Base-by-base conservation (phyloP, 331 rosid species). In the Telfairia occidentalis region DNA sequence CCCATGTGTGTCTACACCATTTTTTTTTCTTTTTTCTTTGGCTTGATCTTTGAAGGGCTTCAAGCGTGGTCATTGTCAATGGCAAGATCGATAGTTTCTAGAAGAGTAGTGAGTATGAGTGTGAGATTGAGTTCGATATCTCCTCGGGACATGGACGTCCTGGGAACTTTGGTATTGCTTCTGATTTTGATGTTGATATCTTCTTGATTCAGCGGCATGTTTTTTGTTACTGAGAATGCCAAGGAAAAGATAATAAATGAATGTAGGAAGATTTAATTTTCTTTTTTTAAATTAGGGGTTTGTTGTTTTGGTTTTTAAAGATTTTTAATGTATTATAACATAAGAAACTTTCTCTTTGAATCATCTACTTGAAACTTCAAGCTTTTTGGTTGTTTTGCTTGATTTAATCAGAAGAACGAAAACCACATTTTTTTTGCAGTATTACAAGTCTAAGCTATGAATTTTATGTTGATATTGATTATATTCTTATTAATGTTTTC, bases 101-200 rank as follows among this genome's bases (percentile, higher is more conserved):
- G 2, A 74, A 67, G 59, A 78, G 42, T n/a, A 2, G 37, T 32
- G 37, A 32, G 37, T 32, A 5, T 64, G 71, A 64, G 9, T 64
- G 71, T 5, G 71, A 54, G 23, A 37, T 50, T 6, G 77, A 76
- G 30, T 49, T 78, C 50, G 53, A 81, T 42, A 60, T 60, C 46
- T 21, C 53, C 9, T 75, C 77, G 61, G 76, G 35, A 23, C 86
- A 88, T 76, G 90, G 83, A 32, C 81, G 69, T 52, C 71, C 88
- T 38, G 82, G 71, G 64, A 75, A 59, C 53, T 73, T 79, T 52
- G 85, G 88, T 85, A 79, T 43, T 60, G 59, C 65, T 54, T 54
- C 7, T n/a, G 28, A 53, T 40, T 67, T 23, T 79, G 23, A 53
- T 60, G 35, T 49, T 30, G 34, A 26, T 29, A 9, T 7, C 5